phyloP scores from a whole-genome alignment of 345 rosid species.

The Trapa bicornis region DNA sequence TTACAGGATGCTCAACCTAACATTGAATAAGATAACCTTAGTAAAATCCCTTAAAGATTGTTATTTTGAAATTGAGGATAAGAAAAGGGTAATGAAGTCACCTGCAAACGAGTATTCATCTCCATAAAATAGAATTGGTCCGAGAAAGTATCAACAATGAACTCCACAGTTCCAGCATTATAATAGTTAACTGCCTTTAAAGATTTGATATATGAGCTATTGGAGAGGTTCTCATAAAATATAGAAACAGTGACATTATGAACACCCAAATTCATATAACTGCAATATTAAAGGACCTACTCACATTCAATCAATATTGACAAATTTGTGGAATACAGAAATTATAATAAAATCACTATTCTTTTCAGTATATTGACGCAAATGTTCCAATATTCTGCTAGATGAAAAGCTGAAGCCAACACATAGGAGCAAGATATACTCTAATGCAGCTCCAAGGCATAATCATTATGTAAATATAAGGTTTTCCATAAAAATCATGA shows the following conservation, averaged over 20 bases:
- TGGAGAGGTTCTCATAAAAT: no score
- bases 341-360: not conserved
- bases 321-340: no score
- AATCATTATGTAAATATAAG: not conserved
- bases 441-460: not conserved
- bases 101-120: constrained; percentile 98
- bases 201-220: constrained; percentile 9
- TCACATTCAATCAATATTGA: not conserved
- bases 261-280: not conserved
- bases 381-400: not conserved
- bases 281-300: not conserved
- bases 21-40: constrained; percentile 12
- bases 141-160: constrained; percentile 66
- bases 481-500: not conserved
- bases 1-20: constrained; percentile 96
- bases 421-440: not conserved
- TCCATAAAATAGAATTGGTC: constrained; percentile 90
- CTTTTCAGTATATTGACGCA: not conserved
- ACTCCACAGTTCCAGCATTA: constrained; percentile 96
- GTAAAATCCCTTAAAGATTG: constrained; percentile 8
- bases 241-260: not conserved
- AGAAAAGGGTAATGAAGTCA: constrained; percentile 13
- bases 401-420: not conserved
- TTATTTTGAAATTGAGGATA: constrained; percentile 4
- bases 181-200: constrained; percentile 88